Evolutionary conservation across 1,284 basidiomycete genomes (phyloP).

Genomic region (Ceratobasidium sp.): DNA sequence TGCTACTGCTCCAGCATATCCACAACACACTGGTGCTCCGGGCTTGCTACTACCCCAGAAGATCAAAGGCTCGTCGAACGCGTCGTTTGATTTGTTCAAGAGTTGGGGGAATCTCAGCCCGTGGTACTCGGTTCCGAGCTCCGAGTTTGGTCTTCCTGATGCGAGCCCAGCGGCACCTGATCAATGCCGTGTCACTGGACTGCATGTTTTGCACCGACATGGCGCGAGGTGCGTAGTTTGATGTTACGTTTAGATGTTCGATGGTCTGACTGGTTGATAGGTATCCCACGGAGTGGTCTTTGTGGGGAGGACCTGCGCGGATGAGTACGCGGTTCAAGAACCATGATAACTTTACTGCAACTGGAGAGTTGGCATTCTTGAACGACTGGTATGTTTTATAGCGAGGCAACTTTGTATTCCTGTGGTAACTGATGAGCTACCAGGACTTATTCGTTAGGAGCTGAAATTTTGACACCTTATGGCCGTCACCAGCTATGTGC

Average conservation of each 20-base stretch:
- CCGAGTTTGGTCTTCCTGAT: slow-evolving; percentile 60
- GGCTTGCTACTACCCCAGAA: slow-evolving; percentile 67
- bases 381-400: slow-evolving; percentile 58
- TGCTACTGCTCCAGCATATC: slow-evolving; percentile 81
- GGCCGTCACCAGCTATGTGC: slow-evolving; percentile 61
- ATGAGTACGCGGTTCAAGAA: slow-evolving; percentile 51
- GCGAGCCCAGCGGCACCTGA: slow-evolving; percentile 57
- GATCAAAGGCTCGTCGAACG: slow-evolving; percentile 49
- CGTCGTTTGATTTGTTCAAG: slow-evolving; percentile 58
- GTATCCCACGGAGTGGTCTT: slow-evolving; percentile 53
- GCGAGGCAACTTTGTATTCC: background rate
- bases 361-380: slow-evolving; percentile 60
- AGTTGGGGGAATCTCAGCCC: slow-evolving; percentile 62
- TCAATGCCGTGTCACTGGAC: slow-evolving; percentile 57
- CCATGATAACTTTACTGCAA: slow-evolving; percentile 51
- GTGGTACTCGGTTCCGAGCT: slow-evolving; percentile 58
- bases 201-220: slow-evolving; percentile 62
- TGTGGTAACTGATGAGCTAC: background rate
- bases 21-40: slow-evolving; percentile 77
- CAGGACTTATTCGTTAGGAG: slow-evolving; percentile 59
- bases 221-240: slow-evolving; percentile 56
- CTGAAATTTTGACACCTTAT: slow-evolving; percentile 63
- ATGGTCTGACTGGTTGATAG: slow-evolving; percentile 38
- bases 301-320: slow-evolving; percentile 53
- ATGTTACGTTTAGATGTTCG: background rate